These are phyloP conservation scores for Diaporthe australafricana DNA, from an alignment of 2,329 filamentous ascomycete species.

Conservation along the genomic window DNA sequence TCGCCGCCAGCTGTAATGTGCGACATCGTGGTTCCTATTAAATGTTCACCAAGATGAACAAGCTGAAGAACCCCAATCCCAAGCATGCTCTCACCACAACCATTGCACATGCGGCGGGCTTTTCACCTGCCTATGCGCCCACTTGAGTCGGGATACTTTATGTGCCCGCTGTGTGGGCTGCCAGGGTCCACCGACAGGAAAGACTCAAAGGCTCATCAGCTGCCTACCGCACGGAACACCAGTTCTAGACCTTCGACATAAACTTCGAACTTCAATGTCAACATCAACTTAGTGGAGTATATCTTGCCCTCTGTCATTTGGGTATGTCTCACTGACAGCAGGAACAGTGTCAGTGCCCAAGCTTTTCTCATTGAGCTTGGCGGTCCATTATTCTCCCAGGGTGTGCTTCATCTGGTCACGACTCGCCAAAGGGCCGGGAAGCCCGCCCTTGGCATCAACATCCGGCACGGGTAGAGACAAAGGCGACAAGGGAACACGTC, in stretches of 20 bases:
- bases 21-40: not conserved
- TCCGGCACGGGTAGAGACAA: not conserved
- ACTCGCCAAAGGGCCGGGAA: not conserved
- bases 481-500: not conserved
- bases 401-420: not conserved
- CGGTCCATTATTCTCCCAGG: not conserved
- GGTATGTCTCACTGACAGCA: not conserved
- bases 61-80: not conserved
- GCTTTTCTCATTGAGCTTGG: not conserved
- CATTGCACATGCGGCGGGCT: not conserved
- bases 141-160: not conserved
- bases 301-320: not conserved
- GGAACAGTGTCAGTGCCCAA: not conserved
- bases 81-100: not conserved
- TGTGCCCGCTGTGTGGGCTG: not conserved
- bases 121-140: too few relatives aligned
- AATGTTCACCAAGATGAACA: not conserved
- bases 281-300: not conserved
- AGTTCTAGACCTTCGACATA: not conserved
- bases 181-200: not conserved
- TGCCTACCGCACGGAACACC: not conserved
- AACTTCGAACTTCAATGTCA: not conserved
- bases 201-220: not conserved
- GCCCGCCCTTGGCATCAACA: slow-evolving; percentile 5
- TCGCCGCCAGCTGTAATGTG: not conserved